phyloP scores from a whole-genome alignment of 148 eudicot genomes.

The Heliosperma pusillum region DNA sequence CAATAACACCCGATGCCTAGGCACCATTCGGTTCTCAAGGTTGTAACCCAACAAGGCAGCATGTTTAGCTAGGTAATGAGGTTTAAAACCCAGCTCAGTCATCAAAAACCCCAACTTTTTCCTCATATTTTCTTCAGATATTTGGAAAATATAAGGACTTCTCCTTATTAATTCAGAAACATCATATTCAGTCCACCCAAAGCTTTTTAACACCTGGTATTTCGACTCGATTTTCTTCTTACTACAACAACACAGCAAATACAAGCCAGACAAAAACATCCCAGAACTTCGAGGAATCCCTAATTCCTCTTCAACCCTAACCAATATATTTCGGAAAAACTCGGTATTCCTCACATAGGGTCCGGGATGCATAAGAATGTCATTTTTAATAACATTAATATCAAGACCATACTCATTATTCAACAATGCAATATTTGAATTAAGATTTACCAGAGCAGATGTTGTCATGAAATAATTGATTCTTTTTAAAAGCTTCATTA shows the following conservation, averaged over 20 bases:
- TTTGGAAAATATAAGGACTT: slow-evolving; percentile 15
- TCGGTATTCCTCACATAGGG: not conserved
- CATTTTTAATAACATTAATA: slow-evolving; percentile 10
- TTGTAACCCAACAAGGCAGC: slow-evolving; percentile 17
- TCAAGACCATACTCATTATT: slow-evolving; percentile 19
- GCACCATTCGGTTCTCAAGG: slow-evolving; percentile 33
- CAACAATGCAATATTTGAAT: slow-evolving; percentile 22
- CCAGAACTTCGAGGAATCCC: slow-evolving; percentile 22
- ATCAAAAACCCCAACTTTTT: slow-evolving; percentile 26
- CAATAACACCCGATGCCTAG: too few relatives aligned
- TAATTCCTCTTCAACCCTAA: slow-evolving; percentile 21
- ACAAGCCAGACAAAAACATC: slow-evolving; percentile 22
- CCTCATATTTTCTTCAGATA: slow-evolving; percentile 26
- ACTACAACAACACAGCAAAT: not conserved
- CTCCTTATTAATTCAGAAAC: slow-evolving; percentile 10
- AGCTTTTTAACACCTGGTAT: slow-evolving; percentile 18
- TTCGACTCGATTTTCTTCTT: slow-evolving; percentile 25
- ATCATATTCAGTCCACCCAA: slow-evolving; percentile 30
- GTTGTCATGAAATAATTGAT: too few relatives aligned
- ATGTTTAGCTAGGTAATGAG: slow-evolving; percentile 19
- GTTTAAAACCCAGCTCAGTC: slow-evolving; percentile 29
- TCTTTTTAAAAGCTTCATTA: not conserved
- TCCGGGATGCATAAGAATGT: not conserved
- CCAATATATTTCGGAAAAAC: slow-evolving; percentile 1
- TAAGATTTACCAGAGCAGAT: not conserved